These are phyloP conservation scores for Mercurialis annua DNA, from an alignment of 345 rosid species.

Conservation along the genomic window DNA sequence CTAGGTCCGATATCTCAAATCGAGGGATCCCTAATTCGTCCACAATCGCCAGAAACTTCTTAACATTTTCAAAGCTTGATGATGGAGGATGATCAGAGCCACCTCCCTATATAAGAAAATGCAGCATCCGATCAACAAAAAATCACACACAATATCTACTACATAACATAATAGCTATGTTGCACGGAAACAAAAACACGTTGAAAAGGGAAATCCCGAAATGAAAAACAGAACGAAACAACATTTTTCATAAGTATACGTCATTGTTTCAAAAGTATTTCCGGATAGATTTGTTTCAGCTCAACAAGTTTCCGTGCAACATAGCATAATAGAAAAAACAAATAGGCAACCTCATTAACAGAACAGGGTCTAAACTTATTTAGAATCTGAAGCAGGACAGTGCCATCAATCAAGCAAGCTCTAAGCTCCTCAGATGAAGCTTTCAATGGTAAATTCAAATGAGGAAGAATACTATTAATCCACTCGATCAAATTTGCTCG, in stretches of 20 bases:
- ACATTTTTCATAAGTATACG: no score
- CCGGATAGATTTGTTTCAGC: no score
- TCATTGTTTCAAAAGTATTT: no score
- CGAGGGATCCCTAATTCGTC: conserved; percentile 63
- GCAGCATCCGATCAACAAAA: conserved; percentile 7
- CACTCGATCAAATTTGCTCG: conserved; percentile 41
- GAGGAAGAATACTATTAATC: conserved; percentile 42
- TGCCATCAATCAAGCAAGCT: conserved; percentile 42
- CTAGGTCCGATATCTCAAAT: conserved; percentile 62
- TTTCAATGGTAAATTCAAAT: conserved; percentile 32
- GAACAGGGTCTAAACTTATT: conserved; percentile 44
- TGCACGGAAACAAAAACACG: not conserved
- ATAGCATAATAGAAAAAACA: conserved; percentile 7
- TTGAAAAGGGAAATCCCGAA: no score
- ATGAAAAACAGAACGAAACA: no score
- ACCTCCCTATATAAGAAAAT: conserved; percentile 43
- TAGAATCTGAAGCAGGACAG: conserved; percentile 40
- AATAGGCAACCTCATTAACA: conserved; percentile 38
- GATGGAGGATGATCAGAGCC: conserved; percentile 31
- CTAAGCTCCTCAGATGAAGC: conserved; percentile 54
- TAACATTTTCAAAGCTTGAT: conserved; percentile 43
- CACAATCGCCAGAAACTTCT: conserved; percentile 53
- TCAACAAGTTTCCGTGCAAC: no score
- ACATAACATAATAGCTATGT: no score
- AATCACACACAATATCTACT: conserved; percentile 11